Evolutionary conservation across 2,329 filamentous ascomycete species (phyloP).

Genomic region (Escovopsis sp.): DNA sequence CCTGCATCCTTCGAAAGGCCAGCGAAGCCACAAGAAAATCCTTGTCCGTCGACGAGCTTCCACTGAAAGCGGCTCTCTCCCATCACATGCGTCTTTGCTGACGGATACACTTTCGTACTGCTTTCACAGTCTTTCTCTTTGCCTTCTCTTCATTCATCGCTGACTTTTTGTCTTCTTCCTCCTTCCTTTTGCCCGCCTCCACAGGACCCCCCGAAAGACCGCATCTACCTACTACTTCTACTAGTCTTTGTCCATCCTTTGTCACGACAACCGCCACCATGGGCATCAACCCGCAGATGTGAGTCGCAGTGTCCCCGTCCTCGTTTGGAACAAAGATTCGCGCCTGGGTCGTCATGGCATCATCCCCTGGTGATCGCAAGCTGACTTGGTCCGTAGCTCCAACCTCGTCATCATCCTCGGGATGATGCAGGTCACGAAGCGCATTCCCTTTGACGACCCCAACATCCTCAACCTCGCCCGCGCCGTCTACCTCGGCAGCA

Average conservation of each 20-base stretch:
- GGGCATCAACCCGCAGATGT: constrained; percentile 50
- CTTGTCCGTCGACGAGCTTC: no score
- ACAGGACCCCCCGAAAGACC: neutral
- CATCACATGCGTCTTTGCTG: no score
- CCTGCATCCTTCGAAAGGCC: constrained; percentile 5
- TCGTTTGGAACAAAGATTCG: neutral
- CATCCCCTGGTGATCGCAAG: constrained; percentile 1
- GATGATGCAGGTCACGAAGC: constrained; percentile 98
- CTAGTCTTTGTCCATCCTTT: neutral
- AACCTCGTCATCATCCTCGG: constrained; percentile 90
- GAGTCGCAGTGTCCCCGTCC: constrained; percentile 16
- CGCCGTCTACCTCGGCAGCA: constrained; percentile 41
- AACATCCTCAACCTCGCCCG: constrained; percentile 41
- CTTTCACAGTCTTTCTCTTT: neutral
- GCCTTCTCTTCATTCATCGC: no score
- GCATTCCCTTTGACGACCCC: constrained; percentile 82
- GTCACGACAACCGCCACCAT: constrained; percentile 34
- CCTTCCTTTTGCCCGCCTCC: no score
- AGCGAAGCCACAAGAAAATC: constrained; percentile 5
- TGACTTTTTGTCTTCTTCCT: no score
- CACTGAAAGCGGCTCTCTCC: neutral
- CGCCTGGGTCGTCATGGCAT: neutral
- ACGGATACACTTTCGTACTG: neutral
- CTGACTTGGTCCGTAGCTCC: constrained; percentile 39
- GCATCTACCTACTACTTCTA: neutral